These are phyloP conservation scores for Ceratocystis destructans DNA, from an alignment of 2,329 filamentous ascomycete genomes.

Conservation along the genomic window DNA sequence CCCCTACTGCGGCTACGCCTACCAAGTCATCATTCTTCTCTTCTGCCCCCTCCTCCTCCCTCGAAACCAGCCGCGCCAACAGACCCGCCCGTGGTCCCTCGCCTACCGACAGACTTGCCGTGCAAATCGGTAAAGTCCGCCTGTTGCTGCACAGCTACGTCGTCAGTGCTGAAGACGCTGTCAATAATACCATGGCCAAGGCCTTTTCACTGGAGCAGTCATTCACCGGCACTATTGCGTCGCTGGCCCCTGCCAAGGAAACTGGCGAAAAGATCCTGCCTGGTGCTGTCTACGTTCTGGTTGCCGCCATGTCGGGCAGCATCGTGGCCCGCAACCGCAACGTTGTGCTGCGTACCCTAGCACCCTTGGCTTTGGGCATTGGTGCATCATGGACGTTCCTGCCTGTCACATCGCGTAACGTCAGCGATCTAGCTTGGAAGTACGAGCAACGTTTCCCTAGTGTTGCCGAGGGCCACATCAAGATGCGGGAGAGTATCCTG, in stretches of 20 bases:
- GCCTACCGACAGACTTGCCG: slow-evolving; percentile 78
- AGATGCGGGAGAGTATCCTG: slow-evolving; percentile 53
- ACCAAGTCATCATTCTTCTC: slow-evolving; percentile 22
- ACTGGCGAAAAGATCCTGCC: slow-evolving; percentile 82
- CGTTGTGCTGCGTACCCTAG: slow-evolving; percentile 61
- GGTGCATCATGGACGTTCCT: slow-evolving; percentile 73
- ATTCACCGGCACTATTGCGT: slow-evolving; percentile 80
- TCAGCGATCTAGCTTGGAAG: slow-evolving; percentile 72
- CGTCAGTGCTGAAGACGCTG: slow-evolving; percentile 59
- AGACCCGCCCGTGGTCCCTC: slow-evolving; percentile 43
- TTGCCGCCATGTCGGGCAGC: slow-evolving; percentile 86
- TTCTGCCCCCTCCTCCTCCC: slow-evolving; percentile 22
- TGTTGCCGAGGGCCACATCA: slow-evolving; percentile 66
- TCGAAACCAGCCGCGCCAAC: slow-evolving; percentile 24
- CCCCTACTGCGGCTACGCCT: slow-evolving; percentile 24
- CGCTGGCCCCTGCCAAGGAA: slow-evolving; percentile 71
- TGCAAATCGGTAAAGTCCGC: slow-evolving; percentile 65
- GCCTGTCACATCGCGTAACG: slow-evolving; percentile 80
- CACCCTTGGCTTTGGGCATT: slow-evolving; percentile 68
- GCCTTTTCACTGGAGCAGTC: slow-evolving; percentile 76
- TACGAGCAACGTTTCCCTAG: slow-evolving; percentile 84
- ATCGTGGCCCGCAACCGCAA: slow-evolving; percentile 83
- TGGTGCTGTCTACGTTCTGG: slow-evolving; percentile 79
- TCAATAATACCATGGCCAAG: slow-evolving; percentile 69
- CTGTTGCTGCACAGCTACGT: slow-evolving; percentile 68